A percentile compares a stretch with the other conserved stretches of the same genome.
Evolutionary conservation across 2,329 filamentous ascomycete genomes (phyloP).

Genomic region (Torrubiella hemipterigena): DNA sequence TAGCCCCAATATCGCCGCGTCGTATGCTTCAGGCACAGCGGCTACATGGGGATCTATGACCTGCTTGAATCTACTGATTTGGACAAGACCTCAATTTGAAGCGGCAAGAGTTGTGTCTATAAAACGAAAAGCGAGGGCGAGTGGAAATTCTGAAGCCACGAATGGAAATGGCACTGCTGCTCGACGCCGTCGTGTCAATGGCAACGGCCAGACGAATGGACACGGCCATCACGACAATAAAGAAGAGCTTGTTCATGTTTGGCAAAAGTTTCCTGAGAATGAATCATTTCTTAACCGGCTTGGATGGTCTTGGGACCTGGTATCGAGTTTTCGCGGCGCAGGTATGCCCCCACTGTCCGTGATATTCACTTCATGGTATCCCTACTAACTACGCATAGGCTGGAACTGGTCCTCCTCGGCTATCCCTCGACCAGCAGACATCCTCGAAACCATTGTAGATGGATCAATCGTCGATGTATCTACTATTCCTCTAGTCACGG

Average conservation of each 20-base stretch:
- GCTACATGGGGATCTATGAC: slow-evolving; percentile 38
- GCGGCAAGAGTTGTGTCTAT: slow-evolving; percentile 33
- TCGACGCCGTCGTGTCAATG: too few species aligned
- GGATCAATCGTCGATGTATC: slow-evolving; percentile 27
- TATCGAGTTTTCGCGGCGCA: slow-evolving; percentile 39
- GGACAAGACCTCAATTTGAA: slow-evolving; percentile 43
- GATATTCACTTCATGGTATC: neutral
- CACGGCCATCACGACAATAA: slow-evolving; percentile 6
- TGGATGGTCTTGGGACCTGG: slow-evolving; percentile 44
- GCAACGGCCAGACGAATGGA: too few species aligned
- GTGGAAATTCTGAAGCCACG: neutral
- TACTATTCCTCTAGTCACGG: slow-evolving; percentile 27
- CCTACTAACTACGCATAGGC: slow-evolving; percentile 19
- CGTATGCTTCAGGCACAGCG: slow-evolving; percentile 38
- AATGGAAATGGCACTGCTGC: neutral
- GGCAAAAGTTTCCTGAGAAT: slow-evolving; percentile 45
- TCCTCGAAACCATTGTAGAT: slow-evolving; percentile 18
- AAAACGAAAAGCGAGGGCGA: slow-evolving; percentile 3
- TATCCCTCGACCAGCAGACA: slow-evolving; percentile 31
- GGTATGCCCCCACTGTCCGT: slow-evolving; percentile 23
- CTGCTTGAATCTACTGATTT: slow-evolving; percentile 36
- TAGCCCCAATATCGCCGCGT: slow-evolving; percentile 37
- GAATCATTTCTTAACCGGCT: slow-evolving; percentile 36
- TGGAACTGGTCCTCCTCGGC: slow-evolving; percentile 45
- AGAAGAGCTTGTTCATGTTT: slow-evolving; percentile 38